phyloP scores from a whole-genome alignment of 768 basidiomycete genomes.

The Chlorophyllum brunneum region DNA sequence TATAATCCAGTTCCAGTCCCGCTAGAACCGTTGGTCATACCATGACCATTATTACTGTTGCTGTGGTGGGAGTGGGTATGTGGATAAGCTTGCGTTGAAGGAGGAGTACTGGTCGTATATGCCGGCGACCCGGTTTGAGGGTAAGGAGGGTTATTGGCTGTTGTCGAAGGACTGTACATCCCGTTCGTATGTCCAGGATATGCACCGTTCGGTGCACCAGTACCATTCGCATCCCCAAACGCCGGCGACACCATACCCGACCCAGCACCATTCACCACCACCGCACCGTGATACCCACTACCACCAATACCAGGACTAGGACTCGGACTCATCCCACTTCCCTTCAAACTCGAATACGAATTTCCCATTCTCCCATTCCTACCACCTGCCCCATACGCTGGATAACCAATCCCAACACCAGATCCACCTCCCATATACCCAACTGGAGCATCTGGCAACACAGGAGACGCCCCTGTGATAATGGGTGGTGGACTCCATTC shows the following conservation, averaged over 20 bases:
- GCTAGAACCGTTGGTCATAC: not conserved
- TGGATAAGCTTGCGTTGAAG: not conserved
- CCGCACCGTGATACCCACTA: too few species aligned
- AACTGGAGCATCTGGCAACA: slow-evolving; percentile 30
- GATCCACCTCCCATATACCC: not conserved
- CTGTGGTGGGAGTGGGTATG: not conserved
- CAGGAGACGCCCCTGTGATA: slow-evolving; percentile 25
- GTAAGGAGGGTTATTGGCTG: slow-evolving; percentile 5
- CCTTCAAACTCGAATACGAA: slow-evolving; percentile 3
- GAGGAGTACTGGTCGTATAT: slow-evolving; percentile 9
- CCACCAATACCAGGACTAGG: not conserved
- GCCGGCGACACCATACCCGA: not conserved
- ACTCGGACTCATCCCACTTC: slow-evolving; percentile 7
- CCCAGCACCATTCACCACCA: too few species aligned
- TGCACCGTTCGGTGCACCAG: not conserved
- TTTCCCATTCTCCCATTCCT: not conserved
- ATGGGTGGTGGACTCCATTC: slow-evolving; percentile 41
- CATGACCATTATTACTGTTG: not conserved
- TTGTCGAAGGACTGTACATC: not conserved
- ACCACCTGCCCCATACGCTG: not conserved
- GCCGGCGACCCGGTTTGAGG: slow-evolving; percentile 12
- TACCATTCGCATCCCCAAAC: not conserved
- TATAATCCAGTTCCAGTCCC: slow-evolving; percentile 26
- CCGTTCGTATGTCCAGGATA: slow-evolving; percentile 8
- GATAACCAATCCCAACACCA: slow-evolving; percentile 7